phyloP scores from a whole-genome alignment of 106 monocot species.

The Dioscorea dumetorum region DNA sequence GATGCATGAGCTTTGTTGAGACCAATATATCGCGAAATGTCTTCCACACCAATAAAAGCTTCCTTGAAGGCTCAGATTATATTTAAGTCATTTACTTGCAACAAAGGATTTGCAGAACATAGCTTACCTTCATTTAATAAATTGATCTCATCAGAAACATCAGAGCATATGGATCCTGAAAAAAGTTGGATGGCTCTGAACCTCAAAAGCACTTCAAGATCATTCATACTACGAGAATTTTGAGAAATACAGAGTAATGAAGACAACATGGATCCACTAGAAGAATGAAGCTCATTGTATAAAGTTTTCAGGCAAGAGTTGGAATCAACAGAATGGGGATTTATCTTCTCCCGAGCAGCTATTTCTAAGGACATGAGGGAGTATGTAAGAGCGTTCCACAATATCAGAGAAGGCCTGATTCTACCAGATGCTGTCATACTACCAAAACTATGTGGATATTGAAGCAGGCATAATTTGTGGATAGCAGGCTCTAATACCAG shows the following conservation, averaged over 20 bases:
- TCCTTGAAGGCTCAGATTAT: no score
- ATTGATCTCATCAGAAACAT: constrained; percentile 25
- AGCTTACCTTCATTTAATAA: constrained; percentile 22
- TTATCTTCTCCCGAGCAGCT: constrained; percentile 53
- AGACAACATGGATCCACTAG: constrained; percentile 57
- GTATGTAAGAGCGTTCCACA: constrained; percentile 84
- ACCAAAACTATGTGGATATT: constrained; percentile 39
- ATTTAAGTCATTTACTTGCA: no score
- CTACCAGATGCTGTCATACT: constrained; percentile 30
- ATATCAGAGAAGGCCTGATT: constrained; percentile 44
- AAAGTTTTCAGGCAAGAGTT: constrained; percentile 30
- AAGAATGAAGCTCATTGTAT: constrained; percentile 47
- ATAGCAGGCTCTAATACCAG: constrained; percentile 45
- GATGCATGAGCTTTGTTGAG: no score
- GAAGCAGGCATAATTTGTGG: constrained; percentile 42
- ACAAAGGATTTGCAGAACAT: background rate
- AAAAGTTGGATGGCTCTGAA: constrained; percentile 67
- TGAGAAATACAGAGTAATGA: constrained; percentile 51
- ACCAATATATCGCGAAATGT: no score
- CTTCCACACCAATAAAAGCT: no score
- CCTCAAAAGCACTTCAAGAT: constrained; percentile 51
- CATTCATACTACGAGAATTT: constrained; percentile 32
- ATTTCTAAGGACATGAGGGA: constrained; percentile 75
- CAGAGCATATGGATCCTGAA: constrained; percentile 58
- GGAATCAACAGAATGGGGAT: constrained; percentile 17